These are phyloP conservation scores for Talaromyces sp. DNA, from an alignment of 2,329 filamentous ascomycete genomes.

Conservation along the genomic window DNA sequence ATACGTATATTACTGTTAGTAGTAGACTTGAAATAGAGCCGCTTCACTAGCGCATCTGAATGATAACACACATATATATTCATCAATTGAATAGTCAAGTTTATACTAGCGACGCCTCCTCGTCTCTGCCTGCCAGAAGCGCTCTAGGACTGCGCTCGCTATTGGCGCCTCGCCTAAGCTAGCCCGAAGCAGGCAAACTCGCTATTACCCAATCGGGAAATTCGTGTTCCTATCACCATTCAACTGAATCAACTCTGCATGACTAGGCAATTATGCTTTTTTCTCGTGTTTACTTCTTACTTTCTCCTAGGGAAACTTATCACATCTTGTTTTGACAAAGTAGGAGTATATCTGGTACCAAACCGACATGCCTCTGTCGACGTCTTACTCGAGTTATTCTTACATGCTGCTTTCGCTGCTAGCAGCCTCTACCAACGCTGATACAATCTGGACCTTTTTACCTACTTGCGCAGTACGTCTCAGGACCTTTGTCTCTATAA, in stretches of 20 bases:
- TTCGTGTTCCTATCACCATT: background rate
- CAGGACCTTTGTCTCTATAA: background rate
- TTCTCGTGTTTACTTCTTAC: background rate
- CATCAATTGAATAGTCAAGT: no score
- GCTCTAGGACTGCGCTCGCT: background rate
- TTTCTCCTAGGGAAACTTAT: background rate
- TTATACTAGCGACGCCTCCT: background rate
- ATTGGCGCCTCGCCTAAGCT: background rate
- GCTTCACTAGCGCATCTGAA: background rate
- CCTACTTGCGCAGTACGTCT: conserved; percentile 7
- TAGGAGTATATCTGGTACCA: background rate
- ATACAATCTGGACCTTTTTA: conserved; percentile 2
- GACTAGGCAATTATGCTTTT: background rate
- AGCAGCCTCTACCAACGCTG: background rate
- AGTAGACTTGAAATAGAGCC: background rate
- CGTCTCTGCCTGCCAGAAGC: background rate
- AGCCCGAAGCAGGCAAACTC: background rate
- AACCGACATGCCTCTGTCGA: background rate
- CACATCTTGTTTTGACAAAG: background rate
- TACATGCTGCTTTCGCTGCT: background rate
- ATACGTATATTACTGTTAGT: background rate
- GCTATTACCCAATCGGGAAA: background rate
- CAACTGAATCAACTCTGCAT: background rate
- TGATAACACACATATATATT: background rate
- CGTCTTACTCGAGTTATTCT: background rate